phyloP scores from a whole-genome alignment of 345 rosid genomes.

The Salix exigua region DNA sequence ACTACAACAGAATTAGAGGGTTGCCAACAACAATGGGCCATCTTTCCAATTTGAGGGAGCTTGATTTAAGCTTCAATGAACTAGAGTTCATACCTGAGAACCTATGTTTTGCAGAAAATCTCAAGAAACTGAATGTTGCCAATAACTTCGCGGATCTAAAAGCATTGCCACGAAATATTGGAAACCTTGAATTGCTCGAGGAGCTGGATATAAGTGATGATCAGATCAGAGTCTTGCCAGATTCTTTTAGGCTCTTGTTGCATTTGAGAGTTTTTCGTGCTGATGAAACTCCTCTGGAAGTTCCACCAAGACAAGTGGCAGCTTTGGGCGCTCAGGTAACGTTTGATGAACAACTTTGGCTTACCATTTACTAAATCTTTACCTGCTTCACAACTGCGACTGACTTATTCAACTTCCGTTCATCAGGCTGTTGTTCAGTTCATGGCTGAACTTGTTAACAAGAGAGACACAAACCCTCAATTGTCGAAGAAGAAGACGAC shows the following conservation, averaged over 20 bases:
- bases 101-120: conserved; percentile 43
- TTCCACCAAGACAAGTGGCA: conserved; percentile 51
- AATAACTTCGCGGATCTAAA: conserved; percentile 65
- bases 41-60: conserved; percentile 52
- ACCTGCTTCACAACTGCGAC: not conserved
- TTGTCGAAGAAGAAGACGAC: conserved; percentile 16
- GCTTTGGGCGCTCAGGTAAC: conserved; percentile 60
- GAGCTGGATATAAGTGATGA: conserved; percentile 66
- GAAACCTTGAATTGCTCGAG: conserved; percentile 67
- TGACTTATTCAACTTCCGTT: conserved; percentile 3
- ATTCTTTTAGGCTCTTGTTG: conserved; percentile 47
- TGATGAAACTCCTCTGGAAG: conserved; percentile 58
- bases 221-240: conserved; percentile 54
- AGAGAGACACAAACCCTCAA: conserved; percentile 17
- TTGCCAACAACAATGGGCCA: conserved; percentile 56
- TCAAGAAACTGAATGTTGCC: conserved; percentile 52
- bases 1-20: conserved; percentile 55
- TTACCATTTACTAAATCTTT: not conserved
- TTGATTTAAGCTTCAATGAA: conserved; percentile 69
- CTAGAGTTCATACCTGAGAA: conserved; percentile 52
- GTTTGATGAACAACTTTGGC: not conserved
- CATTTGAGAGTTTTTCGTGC: conserved; percentile 45
- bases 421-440: conserved; percentile 51
- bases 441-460: conserved; percentile 43
- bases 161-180: conserved; percentile 55